Percentiles rank a stretch among this genome's conserved stretches.
Evolutionary conservation across 352 stramenopile genomes (phyloP).

Genomic region (Phytophthora litchii): DNA sequence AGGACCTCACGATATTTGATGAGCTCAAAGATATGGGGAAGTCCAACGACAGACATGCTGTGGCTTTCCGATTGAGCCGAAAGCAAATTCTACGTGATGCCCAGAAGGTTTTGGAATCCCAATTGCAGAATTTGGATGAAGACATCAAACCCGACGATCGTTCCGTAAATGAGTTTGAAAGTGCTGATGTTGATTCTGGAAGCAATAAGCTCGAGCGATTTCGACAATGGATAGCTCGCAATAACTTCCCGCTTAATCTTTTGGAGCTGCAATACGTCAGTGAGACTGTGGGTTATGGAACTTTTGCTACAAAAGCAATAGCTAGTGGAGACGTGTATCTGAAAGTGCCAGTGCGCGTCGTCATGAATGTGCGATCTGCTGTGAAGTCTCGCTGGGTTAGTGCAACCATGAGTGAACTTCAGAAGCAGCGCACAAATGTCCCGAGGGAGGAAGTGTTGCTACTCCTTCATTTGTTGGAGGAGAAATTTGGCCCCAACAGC

Average conservation of each 20-base stretch:
- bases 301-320: conserved; percentile 66
- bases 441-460: conserved; percentile 47
- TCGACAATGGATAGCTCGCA: conserved; percentile 47
- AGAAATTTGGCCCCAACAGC: conserved; percentile 65
- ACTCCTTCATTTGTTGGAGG: conserved; percentile 81
- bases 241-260: conserved; percentile 54
- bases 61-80: conserved; percentile 56
- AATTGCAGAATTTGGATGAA: not conserved
- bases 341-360: conserved; percentile 58
- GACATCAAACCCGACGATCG: not conserved
- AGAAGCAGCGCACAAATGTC: conserved; percentile 36
- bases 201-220: conserved; percentile 41
- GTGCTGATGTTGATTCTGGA: not conserved
- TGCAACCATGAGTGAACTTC: conserved; percentile 27
- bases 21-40: not conserved
- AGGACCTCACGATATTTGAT: conserved; percentile 31
- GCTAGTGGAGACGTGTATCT: conserved; percentile 76
- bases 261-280: conserved; percentile 60
- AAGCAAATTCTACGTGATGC: conserved; percentile 57
- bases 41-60: conserved; percentile 22
- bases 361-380: conserved; percentile 80
- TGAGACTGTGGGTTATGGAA: conserved; percentile 62
- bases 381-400: conserved; percentile 50
- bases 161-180: not conserved
- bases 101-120: conserved; percentile 13